Base-by-base conservation (phyloP, 2,329 filamentous ascomycete genomes). In the Xylariaceae sp. region DNA sequence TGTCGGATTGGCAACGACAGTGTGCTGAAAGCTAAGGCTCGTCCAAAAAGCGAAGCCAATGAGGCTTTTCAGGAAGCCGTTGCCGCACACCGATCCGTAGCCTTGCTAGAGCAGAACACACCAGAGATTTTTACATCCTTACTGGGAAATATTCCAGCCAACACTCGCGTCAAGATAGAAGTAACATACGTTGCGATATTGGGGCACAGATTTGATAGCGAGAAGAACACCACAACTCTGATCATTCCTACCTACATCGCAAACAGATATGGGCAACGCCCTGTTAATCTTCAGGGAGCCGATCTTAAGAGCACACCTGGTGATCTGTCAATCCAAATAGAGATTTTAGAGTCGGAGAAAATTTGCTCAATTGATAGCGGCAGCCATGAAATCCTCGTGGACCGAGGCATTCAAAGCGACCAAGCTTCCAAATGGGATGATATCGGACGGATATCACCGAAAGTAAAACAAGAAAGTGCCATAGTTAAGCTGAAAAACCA, bases 81-180 rank as follows among this genome's bases (percentile, higher is more conserved):
- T 35, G 36, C 29, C 21, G 24, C 30, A 15, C 30, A 42, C 24
- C 23, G 16, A n/a, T 36, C 32, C 16, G 44, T 55, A 29, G 58
- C 53, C 11, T 52, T 69, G 3, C 52, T 68, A 3, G 61, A 69
- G 23, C 61, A 67, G 44, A 59, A 64, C 29, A 66, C 58, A 0
- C 42, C 61, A 3, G 67, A 69, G 39, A 59, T 68, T 6, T 66
- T 68, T 35, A 67, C 63, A 10, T 61, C 60, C 1, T 62, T 50
- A 1, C 51, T 69, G 6, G 67, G 65, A 16, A 63, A 62, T 27
- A 63, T 69, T 10, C 66, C 64, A 9, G 42, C 55, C 3, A 53
- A 61, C 8, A 62, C 63, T 16, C 60, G 56, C 20, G n/a, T 68
- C 29, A 65, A 62, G 26, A 54, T 61, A 9, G 55, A 60, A 10